A percentile compares a stretch with the other conserved stretches of the same genome.
These are phyloP conservation scores for Fusarium floridanum DNA, from an alignment of 2,329 filamentous ascomycete genomes.

Conservation along the genomic window DNA sequence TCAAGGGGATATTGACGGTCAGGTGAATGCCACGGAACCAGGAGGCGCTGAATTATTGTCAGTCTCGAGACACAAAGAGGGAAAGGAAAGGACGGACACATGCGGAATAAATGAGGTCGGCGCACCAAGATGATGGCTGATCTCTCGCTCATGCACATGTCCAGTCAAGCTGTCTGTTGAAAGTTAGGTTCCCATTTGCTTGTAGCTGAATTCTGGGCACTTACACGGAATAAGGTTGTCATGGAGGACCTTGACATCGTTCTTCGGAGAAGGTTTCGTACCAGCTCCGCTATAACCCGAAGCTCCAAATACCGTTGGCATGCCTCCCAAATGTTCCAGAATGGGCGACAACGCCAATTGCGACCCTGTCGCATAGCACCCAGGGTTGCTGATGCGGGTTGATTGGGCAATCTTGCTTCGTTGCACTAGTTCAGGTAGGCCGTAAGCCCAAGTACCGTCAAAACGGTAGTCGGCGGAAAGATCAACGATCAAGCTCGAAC, in stretches of 20 bases:
- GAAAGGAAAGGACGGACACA: slow-evolving; percentile 59
- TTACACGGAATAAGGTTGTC: slow-evolving; percentile 86
- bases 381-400: slow-evolving; percentile 89
- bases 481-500: slow-evolving; percentile 85
- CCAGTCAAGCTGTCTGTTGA: slow-evolving; percentile 68
- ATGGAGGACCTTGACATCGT: slow-evolving; percentile 84
- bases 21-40: slow-evolving; percentile 98
- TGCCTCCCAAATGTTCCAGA: slow-evolving; percentile 79
- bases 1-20: slow-evolving; percentile 90
- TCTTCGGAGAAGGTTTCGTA: slow-evolving; percentile 91
- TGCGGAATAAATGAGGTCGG: slow-evolving; percentile 90
- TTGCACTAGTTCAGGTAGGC: slow-evolving; percentile 79
- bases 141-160: slow-evolving; percentile 95
- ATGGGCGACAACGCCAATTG: slow-evolving; percentile 91
- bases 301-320: slow-evolving; percentile 89
- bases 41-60: slow-evolving; percentile 64
- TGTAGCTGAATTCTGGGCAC: slow-evolving; percentile 51
- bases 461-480: slow-evolving; percentile 98
- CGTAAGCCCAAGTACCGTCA: slow-evolving; percentile 57
- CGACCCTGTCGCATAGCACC: slow-evolving; percentile 94
- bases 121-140: slow-evolving; percentile 80
- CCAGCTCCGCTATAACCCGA: slow-evolving; percentile 85
- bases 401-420: slow-evolving; percentile 82
- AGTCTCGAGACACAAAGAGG: not conserved
- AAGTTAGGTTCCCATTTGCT: slow-evolving; percentile 1